These are phyloP conservation scores for Malus domestica DNA, from an alignment of 306 rosid genomes.

Conservation along the genomic window DNA sequence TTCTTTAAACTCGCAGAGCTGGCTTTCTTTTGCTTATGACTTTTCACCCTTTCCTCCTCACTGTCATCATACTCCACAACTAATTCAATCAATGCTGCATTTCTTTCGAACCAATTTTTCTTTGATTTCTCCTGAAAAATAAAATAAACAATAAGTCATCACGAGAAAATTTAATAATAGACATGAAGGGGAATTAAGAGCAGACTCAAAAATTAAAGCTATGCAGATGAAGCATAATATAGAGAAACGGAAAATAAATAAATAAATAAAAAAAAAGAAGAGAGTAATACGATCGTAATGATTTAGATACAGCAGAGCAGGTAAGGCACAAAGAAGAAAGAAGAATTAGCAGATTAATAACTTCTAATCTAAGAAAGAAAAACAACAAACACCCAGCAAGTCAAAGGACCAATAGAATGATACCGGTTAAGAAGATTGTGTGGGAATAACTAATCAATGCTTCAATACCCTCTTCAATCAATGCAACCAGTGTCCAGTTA, in stretches of 20 bases:
- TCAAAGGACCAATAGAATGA: not conserved
- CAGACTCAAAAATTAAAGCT: not conserved
- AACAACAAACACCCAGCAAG: not conserved
- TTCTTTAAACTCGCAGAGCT: slow-evolving; percentile 55
- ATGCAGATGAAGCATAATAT: not conserved
- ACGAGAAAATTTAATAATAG: not conserved
- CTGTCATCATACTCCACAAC: slow-evolving; percentile 55
- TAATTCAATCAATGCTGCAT: slow-evolving; percentile 68
- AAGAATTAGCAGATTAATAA: not conserved
- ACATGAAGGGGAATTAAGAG: not conserved
- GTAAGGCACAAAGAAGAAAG: not conserved
- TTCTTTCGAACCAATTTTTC: slow-evolving; percentile 79
- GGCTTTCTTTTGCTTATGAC: slow-evolving; percentile 53
- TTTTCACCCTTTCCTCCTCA: slow-evolving; percentile 74
- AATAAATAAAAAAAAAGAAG: too few species aligned
- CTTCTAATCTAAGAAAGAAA: not conserved
- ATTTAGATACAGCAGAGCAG: not conserved
- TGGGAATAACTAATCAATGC: not conserved
- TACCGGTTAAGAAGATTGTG: not conserved
- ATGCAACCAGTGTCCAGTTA: not conserved
- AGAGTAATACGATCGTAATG: not conserved
- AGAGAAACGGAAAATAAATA: not conserved
- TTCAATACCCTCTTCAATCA: not conserved
- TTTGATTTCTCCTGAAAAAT: slow-evolving; percentile 57
- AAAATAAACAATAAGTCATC: not conserved